Evolutionary conservation across 352 stramenopile genomes (phyloP), one percentile per base, ranked within the genome.

Genomic region (Globisporangium nunn): DNA sequence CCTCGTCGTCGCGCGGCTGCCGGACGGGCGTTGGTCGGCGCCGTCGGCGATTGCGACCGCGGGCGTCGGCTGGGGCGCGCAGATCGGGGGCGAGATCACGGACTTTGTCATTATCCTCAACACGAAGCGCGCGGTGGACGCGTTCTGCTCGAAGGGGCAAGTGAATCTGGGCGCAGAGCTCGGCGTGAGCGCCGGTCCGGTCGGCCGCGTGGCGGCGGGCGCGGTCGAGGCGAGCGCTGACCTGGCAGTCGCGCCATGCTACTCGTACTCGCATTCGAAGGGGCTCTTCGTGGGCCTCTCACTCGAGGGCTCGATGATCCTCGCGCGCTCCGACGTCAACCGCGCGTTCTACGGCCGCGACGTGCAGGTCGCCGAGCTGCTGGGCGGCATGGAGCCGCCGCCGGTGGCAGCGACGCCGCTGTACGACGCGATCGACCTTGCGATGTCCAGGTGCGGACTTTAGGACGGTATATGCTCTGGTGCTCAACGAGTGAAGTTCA

Each of bases 61-160:
- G 4, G 93, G 93, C 40, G 65, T 93, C 12, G 83, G 90, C 43
- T 98, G 85, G 81, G 95, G 95, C 1, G 79, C 90, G 15, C 80
- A 98, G 63, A 82, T 97, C 41, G 95, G 95, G 55, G 93, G 81
- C 30, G 89, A 97, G 58, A 73, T 98, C 23, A 97, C 92, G 35
- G 90, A 98, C 65, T 89, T 97, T 56, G 78, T 98, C 35, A 88
- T 98, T 57, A 88, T 98, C 46, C 84, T 98, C 54, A 97, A 97
- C 75, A 96, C 88, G 5, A 78, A 84, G 52, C 70, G 78, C 45
- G 82, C 85, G 2, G 81, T 95, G 44, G 93, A 85, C 63, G 93
- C 74, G 62, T 98, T 83, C 50, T 85, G 72, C 37, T 82, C 79
- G n/a, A 85, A 85, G 55, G 76, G 76, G 6, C 88, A 97, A 56